Conservation (phyloP, 306 rosid species). For the Acacia melanoxylon region DNA sequence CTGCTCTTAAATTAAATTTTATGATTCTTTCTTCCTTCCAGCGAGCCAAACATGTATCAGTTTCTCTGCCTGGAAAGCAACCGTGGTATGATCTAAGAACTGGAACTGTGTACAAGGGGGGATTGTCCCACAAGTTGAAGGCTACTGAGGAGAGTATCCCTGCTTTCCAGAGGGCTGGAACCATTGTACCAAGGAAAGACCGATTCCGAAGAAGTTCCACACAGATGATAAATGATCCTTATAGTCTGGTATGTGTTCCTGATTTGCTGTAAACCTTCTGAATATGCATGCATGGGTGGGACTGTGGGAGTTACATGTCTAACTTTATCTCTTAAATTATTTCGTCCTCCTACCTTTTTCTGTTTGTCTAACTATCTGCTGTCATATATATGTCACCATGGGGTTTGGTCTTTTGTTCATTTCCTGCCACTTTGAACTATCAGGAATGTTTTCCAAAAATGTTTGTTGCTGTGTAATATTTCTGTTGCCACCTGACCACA, state of each 20-base stretch:
- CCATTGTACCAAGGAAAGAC: slow-evolving; percentile 87
- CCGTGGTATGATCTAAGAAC: slow-evolving; percentile 86
- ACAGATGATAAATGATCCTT: slow-evolving; percentile 93
- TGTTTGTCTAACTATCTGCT: slow-evolving; percentile 18
- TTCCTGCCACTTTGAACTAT: slow-evolving; percentile 4
- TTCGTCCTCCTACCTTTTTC: background rate
- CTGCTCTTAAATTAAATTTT: slow-evolving; percentile 15
- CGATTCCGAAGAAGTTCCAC: slow-evolving; percentile 93
- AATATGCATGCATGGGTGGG: background rate
- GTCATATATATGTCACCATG: background rate
- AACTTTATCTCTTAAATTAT: slow-evolving; percentile 8
- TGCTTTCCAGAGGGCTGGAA: slow-evolving; percentile 90
- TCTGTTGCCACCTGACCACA: slow-evolving; percentile 11
- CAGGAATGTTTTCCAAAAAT: background rate
- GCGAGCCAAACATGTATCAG: slow-evolving; percentile 73
- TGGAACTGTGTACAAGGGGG: slow-evolving; percentile 76
- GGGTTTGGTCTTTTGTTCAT: slow-evolving; percentile 17
- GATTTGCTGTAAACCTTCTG: slow-evolving; percentile 22
- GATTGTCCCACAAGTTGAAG: slow-evolving; percentile 66
- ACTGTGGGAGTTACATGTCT: background rate
- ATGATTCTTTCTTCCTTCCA: slow-evolving; percentile 34
- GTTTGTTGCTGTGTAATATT: background rate
- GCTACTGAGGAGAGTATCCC: slow-evolving; percentile 81
- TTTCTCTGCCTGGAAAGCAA: slow-evolving; percentile 86
- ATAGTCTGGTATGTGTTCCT: slow-evolving; percentile 72